phyloP scores from a whole-genome alignment of 2,329 filamentous ascomycete species.

The Sporothrix protearum region DNA sequence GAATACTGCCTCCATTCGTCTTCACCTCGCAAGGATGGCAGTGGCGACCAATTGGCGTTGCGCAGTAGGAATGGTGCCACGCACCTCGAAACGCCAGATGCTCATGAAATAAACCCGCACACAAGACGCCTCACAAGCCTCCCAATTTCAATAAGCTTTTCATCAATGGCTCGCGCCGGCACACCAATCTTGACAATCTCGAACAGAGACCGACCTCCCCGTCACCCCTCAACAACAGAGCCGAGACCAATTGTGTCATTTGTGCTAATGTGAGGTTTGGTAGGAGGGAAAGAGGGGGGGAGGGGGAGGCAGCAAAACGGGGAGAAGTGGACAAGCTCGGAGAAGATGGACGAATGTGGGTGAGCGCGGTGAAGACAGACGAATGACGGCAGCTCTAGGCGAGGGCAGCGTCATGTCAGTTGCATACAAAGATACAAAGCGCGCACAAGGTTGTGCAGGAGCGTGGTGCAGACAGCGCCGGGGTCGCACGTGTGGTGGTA shows the following conservation, averaged over 20 bases:
- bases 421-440: background rate
- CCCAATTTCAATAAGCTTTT: background rate
- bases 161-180: background rate
- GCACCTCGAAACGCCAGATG: background rate
- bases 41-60: background rate
- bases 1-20: constrained; percentile 3
- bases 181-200: background rate
- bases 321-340: background rate
- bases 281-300: too few species aligned
- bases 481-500: constrained; percentile 1
- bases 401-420: background rate
- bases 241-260: background rate
- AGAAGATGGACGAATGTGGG: background rate
- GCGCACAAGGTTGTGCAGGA: background rate
- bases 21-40: background rate
- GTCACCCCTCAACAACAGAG: background rate
- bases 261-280: background rate
- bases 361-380: background rate
- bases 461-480: background rate
- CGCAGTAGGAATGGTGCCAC: background rate
- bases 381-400: background rate
- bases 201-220: background rate
- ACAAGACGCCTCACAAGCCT: background rate
- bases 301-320: background rate
- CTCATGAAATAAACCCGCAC: background rate